Evolutionary conservation across 345 rosid genomes (phyloP).

Genomic region (Populus alba): DNA sequence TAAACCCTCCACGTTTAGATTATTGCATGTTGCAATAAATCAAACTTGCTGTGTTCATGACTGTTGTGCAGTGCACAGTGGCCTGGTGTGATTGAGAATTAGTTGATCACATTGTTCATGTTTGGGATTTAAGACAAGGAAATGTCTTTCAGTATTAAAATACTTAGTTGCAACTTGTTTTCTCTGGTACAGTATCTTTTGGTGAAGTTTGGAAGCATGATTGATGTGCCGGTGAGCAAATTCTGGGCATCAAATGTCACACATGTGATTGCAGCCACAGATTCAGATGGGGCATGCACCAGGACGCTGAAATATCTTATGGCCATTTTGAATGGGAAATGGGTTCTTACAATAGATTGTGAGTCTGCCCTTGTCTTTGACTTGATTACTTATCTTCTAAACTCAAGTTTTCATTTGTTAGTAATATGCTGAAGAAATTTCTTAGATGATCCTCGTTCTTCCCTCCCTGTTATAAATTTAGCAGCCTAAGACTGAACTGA

Average conservation of each 20-base stretch:
- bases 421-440: not conserved
- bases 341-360: conserved; percentile 78
- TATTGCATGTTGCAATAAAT: too few relatives aligned
- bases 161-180: not conserved
- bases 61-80: too few relatives aligned
- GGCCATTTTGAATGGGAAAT: conserved; percentile 75
- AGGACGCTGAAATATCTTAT: conserved; percentile 82
- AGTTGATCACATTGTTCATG: too few relatives aligned
- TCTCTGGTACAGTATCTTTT: conserved; percentile 44
- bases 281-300: conserved; percentile 64
- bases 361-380: conserved; percentile 27
- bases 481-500: too few relatives aligned
- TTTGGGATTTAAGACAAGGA: too few relatives aligned
- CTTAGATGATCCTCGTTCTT: too few relatives aligned
- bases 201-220: conserved; percentile 50
- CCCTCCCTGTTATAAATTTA: too few relatives aligned
- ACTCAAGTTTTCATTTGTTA: not conserved
- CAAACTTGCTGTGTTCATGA: too few relatives aligned
- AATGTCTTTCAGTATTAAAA: not conserved
- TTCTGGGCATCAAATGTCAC: conserved; percentile 77
- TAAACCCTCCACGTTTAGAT: too few relatives aligned
- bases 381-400: not conserved
- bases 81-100: too few relatives aligned
- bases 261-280: conserved; percentile 79
- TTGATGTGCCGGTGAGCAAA: conserved; percentile 58